phyloP scores from a whole-genome alignment of 2,329 filamentous ascomycete genomes.

The Phaeoacremonium minimum region DNA sequence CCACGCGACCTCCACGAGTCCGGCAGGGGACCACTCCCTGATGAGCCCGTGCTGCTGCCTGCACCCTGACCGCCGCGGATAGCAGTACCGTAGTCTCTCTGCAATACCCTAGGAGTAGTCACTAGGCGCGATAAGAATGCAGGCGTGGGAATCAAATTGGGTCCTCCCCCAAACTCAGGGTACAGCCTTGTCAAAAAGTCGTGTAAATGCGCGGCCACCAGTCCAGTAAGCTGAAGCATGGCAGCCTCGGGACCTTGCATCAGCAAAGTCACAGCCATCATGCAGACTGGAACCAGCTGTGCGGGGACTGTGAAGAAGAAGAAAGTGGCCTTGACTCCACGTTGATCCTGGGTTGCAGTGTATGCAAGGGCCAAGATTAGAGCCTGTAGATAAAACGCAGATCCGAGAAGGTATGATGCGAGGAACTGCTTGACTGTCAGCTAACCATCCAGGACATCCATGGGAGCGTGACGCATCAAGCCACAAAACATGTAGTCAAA shows the following conservation, averaged over 20 bases:
- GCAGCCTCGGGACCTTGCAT: constrained; percentile 54
- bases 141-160: constrained; percentile 73
- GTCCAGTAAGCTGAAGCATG: constrained; percentile 66
- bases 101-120: constrained; percentile 38
- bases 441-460: no score
- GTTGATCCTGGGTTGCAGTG: constrained; percentile 81
- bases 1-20: constrained; percentile 63
- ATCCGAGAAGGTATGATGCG: constrained; percentile 47
- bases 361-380: constrained; percentile 79
- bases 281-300: constrained; percentile 74
- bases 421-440: constrained; percentile 32
- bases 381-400: constrained; percentile 51
- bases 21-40: constrained; percentile 46
- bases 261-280: constrained; percentile 72
- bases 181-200: constrained; percentile 87
- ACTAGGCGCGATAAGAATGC: constrained; percentile 66
- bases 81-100: constrained; percentile 60
- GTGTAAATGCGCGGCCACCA: constrained; percentile 83
- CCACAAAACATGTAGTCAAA: constrained; percentile 16
- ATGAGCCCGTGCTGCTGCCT: constrained; percentile 34
- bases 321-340: constrained; percentile 70
- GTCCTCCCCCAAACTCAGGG: constrained; percentile 82
- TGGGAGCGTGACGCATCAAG: no score
- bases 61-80: constrained; percentile 33
- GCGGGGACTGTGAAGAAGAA: constrained; percentile 81